A percentile compares a stretch with the other conserved stretches of the same genome.
These are phyloP conservation scores for Haematococcus sp. DNA, from an alignment of 139 green algal genomes.

Conservation along the genomic window DNA sequence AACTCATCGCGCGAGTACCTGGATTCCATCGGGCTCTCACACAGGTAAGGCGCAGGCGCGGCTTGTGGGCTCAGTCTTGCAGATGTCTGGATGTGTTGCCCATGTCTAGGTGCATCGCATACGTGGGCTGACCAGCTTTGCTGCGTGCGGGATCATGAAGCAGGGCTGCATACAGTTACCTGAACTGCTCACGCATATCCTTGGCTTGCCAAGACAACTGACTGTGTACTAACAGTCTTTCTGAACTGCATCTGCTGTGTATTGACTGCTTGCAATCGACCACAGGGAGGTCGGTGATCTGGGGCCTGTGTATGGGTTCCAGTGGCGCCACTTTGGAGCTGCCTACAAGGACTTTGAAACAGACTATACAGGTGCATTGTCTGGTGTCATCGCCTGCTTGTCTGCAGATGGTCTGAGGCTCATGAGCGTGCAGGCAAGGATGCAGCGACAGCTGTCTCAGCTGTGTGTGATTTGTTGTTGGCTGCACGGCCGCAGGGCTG, in stretches of 20 bases:
- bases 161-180: too few relatives aligned
- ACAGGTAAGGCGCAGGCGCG: conserved; percentile 3
- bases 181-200: too few relatives aligned
- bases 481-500: too few relatives aligned
- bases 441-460: too few relatives aligned
- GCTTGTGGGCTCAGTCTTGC: not conserved
- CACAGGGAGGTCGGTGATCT: conserved; percentile 72
- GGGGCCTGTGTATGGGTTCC: conserved; percentile 98
- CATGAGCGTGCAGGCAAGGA: too few relatives aligned
- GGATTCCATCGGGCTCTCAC: conserved; percentile 10
- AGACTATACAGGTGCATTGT: conserved; percentile 80
- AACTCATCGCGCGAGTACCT: conserved; percentile 78
- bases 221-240: too few relatives aligned
- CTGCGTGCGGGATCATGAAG: too few relatives aligned
- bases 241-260: too few relatives aligned
- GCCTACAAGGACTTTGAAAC: conserved; percentile 94
- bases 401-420: too few relatives aligned
- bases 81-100: not conserved
- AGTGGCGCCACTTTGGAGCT: conserved; percentile 99
- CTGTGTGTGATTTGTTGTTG: too few relatives aligned
- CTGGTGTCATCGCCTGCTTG: too few relatives aligned
- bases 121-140: not conserved
- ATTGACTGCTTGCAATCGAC: not conserved
- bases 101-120: not conserved
- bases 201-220: not conserved